Conservation (phyloP, 1,139 yeast species). For the Wickerhamomyces sp. region DNA sequence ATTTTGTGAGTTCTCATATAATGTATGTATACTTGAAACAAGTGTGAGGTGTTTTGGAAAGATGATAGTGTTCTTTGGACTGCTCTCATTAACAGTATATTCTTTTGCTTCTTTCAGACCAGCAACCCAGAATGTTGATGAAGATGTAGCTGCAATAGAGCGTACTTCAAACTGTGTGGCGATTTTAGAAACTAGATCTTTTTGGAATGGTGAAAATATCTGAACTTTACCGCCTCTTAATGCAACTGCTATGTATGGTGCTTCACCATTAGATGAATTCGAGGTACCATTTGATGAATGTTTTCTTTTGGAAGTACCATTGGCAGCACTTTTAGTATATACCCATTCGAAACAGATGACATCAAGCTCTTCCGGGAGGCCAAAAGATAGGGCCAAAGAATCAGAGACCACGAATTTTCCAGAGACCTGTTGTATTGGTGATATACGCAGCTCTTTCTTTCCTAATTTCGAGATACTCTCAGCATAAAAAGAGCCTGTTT, state of each 20-base stretch:
- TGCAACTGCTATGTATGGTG: slow-evolving; percentile 32
- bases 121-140: slow-evolving; percentile 21
- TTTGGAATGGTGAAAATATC: slow-evolving; percentile 38
- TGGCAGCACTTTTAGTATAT: slow-evolving; percentile 6
- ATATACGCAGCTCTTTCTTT: slow-evolving; percentile 25
- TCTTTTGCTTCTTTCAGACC: slow-evolving; percentile 23
- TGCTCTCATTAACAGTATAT: slow-evolving; percentile 22
- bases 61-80: slow-evolving; percentile 15
- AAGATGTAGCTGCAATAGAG: slow-evolving; percentile 21
- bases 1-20: not conserved
- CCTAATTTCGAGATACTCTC: slow-evolving; percentile 16
- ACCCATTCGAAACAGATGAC: slow-evolving; percentile 27
- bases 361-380: slow-evolving; percentile 26
- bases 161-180: slow-evolving; percentile 26
- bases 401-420: slow-evolving; percentile 9
- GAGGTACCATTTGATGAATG: slow-evolving; percentile 9
- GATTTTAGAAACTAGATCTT: slow-evolving; percentile 34
- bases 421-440: slow-evolving; percentile 15
- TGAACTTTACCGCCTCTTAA: slow-evolving; percentile 36
- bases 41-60: slow-evolving; percentile 4
- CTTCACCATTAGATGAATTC: slow-evolving; percentile 1
- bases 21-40: not conserved
- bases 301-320: slow-evolving; percentile 14
- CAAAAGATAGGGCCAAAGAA: slow-evolving; percentile 22
- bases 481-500: slow-evolving; percentile 13